phyloP scores from a whole-genome alignment of 2,329 filamentous ascomycete species.

The Tothia fuscella region DNA sequence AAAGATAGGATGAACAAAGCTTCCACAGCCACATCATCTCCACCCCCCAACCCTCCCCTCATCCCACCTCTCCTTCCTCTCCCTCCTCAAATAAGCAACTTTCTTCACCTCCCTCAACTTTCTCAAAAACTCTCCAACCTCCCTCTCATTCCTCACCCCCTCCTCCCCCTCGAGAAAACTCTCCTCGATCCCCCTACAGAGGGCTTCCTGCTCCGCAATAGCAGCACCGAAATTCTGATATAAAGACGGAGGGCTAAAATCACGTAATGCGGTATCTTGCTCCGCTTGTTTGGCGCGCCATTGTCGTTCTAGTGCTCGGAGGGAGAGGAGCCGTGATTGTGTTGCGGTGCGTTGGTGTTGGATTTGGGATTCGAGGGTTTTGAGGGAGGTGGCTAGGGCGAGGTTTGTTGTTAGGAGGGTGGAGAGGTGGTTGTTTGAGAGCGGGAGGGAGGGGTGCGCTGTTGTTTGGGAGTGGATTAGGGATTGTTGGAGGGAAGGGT shows the following conservation, averaged over 20 bases:
- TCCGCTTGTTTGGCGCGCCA: slow-evolving; percentile 82
- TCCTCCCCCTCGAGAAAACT: slow-evolving; percentile 60
- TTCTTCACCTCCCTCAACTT: slow-evolving; percentile 70
- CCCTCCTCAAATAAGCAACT: slow-evolving; percentile 65
- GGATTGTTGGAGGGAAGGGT: slow-evolving; percentile 56
- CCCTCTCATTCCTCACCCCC: slow-evolving; percentile 57
- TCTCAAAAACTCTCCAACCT: slow-evolving; percentile 74
- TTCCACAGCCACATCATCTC: slow-evolving; percentile 43
- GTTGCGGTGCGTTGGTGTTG: slow-evolving; percentile 54
- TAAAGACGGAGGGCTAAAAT: slow-evolving; percentile 75
- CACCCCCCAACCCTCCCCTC: slow-evolving; percentile 91
- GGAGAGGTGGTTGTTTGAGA: slow-evolving; percentile 53
- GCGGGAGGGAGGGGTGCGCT: slow-evolving; percentile 58
- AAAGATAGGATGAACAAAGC: too few species aligned
- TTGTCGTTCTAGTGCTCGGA: slow-evolving; percentile 80
- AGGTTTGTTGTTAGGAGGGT: slow-evolving; percentile 59
- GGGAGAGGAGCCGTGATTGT: slow-evolving; percentile 69
- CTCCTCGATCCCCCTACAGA: slow-evolving; percentile 78
- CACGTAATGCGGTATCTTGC: slow-evolving; percentile 73
- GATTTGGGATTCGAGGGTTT: slow-evolving; percentile 47
- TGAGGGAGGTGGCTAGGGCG: slow-evolving; percentile 51
- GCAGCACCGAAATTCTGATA: slow-evolving; percentile 70
- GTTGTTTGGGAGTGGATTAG: slow-evolving; percentile 56
- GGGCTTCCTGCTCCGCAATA: slow-evolving; percentile 68
- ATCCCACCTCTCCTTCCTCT: slow-evolving; percentile 89